Conservation (phyloP, 805 yeast species). For the Teunomyces aglyptinius region DNA sequence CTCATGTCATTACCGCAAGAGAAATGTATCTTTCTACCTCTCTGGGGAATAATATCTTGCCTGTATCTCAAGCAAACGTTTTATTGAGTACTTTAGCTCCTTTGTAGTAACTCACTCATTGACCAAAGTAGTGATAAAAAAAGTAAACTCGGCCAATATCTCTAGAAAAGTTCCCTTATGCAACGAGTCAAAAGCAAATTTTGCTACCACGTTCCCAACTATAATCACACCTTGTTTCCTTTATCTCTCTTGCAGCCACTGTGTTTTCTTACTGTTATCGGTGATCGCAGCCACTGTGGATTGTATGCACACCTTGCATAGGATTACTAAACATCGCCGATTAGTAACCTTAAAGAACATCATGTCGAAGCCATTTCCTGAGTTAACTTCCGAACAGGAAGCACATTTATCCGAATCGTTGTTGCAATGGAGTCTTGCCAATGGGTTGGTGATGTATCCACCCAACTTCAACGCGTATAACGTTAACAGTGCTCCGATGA, state of each 20-base stretch:
- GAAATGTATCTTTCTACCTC: no score
- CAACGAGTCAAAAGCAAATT: no score
- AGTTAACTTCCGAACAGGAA: constrained; percentile 25
- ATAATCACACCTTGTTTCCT: not conserved
- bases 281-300: not conserved
- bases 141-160: no score
- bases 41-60: no score
- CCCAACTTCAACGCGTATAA: constrained; percentile 46
- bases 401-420: constrained; percentile 43
- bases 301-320: not conserved
- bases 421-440: constrained; percentile 73
- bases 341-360: not conserved
- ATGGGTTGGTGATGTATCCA: constrained; percentile 84
- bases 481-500: constrained; percentile 77
- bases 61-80: no score
- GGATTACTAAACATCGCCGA: constrained; percentile 1
- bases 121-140: no score
- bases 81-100: no score
- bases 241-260: not conserved
- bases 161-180: no score
- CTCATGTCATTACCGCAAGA: no score
- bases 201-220: no score
- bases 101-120: no score
- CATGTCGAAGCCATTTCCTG: constrained; percentile 32
- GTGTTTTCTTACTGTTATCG: not conserved